Evolutionary conservation across 306 rosid genomes (phyloP).

Genomic region (Trifolium pratense): DNA sequence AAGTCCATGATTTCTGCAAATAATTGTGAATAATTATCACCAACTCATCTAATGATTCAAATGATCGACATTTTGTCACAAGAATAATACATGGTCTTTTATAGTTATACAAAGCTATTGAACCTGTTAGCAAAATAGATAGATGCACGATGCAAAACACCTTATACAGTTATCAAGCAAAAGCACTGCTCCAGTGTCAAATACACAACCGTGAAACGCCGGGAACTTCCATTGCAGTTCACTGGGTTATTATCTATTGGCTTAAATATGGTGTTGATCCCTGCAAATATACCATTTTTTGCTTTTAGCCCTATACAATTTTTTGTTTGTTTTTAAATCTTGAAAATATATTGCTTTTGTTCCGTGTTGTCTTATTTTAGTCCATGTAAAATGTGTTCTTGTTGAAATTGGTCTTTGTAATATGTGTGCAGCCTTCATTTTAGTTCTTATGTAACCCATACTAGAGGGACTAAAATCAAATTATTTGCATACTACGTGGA

Average conservation of each 20-base stretch:
- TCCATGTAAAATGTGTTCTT: background rate
- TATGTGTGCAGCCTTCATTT: background rate
- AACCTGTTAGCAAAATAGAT: constrained; percentile 14
- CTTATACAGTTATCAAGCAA: constrained; percentile 24
- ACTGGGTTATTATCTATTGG: constrained; percentile 11
- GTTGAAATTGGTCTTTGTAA: background rate
- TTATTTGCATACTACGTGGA: background rate
- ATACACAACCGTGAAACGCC: constrained; percentile 4
- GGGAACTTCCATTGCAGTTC: constrained; percentile 19
- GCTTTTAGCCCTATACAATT: background rate
- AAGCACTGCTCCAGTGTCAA: constrained; percentile 25
- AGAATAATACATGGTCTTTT: background rate
- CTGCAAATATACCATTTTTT: constrained; percentile 10
- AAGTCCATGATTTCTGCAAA: constrained; percentile 96
- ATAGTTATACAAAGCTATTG: constrained; percentile 15
- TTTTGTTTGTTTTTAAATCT: background rate
- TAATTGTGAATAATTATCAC: constrained; percentile 20
- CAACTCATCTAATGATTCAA: constrained; percentile 35
- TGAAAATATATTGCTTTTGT: background rate
- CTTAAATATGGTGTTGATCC: background rate
- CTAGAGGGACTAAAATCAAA: background rate
- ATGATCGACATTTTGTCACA: constrained; percentile 19
- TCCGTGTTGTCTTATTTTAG: background rate
- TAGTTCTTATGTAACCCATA: background rate
- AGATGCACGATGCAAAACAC: constrained; percentile 25